Evolutionary conservation across 1,284 basidiomycete genomes (phyloP), one percentile per base, ranked within the genome.

Genomic region (Grifola frondosa): DNA sequence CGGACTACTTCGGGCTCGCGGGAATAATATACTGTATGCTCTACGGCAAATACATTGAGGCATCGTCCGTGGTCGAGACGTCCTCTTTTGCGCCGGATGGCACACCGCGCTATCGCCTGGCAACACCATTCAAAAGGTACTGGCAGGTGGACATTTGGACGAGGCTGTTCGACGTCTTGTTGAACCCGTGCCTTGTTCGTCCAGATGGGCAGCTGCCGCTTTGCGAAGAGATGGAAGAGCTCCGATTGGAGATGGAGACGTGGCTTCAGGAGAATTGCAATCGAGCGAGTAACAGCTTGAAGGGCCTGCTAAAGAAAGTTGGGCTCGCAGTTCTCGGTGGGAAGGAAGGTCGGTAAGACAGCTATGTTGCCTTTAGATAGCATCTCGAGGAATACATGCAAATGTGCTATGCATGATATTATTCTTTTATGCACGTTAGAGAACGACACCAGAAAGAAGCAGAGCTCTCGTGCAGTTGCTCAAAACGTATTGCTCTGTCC

Each of bases 1-100:
- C 93, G 2, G 97, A 99, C 67, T 99, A 99, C 68, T 93, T 85
- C 60, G 97, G 97, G 13, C 77, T 98, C 15, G 93, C 93, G 1
- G 85, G 91, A 33, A 87, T 99, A 54, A 80, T 93, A 23, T 96
- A 94, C 69, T 97, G 92, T 70, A 83, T 99, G 77, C 78, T 99
- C 20, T 98, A 95, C 61, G 96, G 96, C 19, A 91, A 91, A 66
- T 97, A 97, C 69, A 92, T 97, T 62, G 84, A 90, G 56, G 81
- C 79, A 4, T 75, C 73, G 34, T 73, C 82, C 6, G 68, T 88
- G 30, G 65, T 63, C 15, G 58, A 64, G 10, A 60, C 62, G 5
- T 50, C 62, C 3, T 60, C 54, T 12, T 64, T 68, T 4, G 64
- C 63, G 12, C 63, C 62, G 19, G 59, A 64, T 26, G 56, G 58